Base-by-base conservation (phyloP, 352 stramenopile genomes). In the Phytophthora pinifolia region DNA sequence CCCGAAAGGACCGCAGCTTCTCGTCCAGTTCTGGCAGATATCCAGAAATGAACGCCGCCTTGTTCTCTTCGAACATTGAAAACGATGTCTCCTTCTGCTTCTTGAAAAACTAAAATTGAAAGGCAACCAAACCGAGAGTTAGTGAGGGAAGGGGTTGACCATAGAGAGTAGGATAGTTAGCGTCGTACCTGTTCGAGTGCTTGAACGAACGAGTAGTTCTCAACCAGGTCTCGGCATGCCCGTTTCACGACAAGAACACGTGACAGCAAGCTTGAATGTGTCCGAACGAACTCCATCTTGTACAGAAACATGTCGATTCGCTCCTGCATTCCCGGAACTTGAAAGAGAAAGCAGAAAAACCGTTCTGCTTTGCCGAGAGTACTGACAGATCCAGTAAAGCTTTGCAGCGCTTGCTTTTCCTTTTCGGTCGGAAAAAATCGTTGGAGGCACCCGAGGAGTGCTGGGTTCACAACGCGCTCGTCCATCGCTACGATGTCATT, bases 221-320 rank as follows among this genome's bases (percentile, higher is more conserved):
- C 81, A 9, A 85, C 61, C 14, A 91, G 32, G 55, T 91, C 76
- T 14, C 74, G 65, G 34, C 78, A 91, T 2, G 78, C 76, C 34
- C 76, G 74, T 47, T 85, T 87, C 2, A 88, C 70, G 6, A 83
- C 41, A 38, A 86, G 65, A 32, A 91, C 72, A 29, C 70, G 72
- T 0, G 57, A 54, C 13, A 84, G 59, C 15, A 86, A 48, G 8
- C 48, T 78, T 10, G 62, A 67, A 20, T 82, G 70, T 14, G 35
- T 78, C 1, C 70, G 65, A 13, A 36, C 32, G 39, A 91, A 91
- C 62, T 85, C 76, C 33, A 91, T 71, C 52, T 89, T 91, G 62
- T 86, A 91, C 27, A 89, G 51, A 14, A 91, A 88, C 59, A 80
- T 86, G 22, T 91, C 76, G 41, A 91, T 88, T 14, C 78, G 72